A percentile compares a stretch with the other conserved stretches of the same genome.
Conservation (phyloP, 2,329 filamentous ascomycete genomes). For the Lecanicillium sp. region DNA sequence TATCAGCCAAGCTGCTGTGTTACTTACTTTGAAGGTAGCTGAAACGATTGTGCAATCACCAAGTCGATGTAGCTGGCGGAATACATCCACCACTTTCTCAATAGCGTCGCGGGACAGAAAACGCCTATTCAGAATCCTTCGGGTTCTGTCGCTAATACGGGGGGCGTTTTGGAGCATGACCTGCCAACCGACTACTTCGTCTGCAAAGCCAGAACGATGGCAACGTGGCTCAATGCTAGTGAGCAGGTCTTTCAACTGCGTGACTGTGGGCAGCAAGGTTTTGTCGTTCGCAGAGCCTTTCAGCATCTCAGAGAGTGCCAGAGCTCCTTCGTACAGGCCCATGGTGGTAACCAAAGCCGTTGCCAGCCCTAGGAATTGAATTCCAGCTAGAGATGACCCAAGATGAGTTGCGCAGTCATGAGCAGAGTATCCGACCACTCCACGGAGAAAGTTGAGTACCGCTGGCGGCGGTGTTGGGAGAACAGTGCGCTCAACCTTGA, state of each 20-base stretch:
- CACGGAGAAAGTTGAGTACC: not conserved
- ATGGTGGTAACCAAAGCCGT: slow-evolving; percentile 9
- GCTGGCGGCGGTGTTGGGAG: slow-evolving; percentile 8
- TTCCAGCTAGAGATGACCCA: slow-evolving; percentile 5
- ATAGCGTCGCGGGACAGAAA: not conserved
- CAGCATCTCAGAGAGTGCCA: not conserved
- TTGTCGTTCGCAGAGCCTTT: not conserved
- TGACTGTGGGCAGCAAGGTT: not conserved
- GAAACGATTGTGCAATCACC: not conserved
- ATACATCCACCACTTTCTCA: not conserved
- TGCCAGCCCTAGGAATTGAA: slow-evolving; percentile 12
- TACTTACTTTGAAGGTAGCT: not conserved
- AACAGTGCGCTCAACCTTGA: slow-evolving; percentile 12
- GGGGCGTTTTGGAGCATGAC: not conserved
- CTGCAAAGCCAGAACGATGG: not conserved
- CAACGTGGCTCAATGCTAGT: not conserved
- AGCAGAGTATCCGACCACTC: not conserved
- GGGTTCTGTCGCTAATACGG: not conserved
- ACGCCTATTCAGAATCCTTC: too few relatives aligned
- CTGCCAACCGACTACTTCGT: not conserved
- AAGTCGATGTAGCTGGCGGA: not conserved
- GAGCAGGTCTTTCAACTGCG: not conserved
- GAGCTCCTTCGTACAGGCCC: slow-evolving; percentile 1
- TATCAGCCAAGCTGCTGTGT: not conserved
- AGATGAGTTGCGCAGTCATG: not conserved